Percentiles rank a stretch among this genome's conserved stretches.
These are phyloP conservation scores for Aureobasidium vineae DNA, from an alignment of 2,329 filamentous ascomycete species.

Conservation along the genomic window DNA sequence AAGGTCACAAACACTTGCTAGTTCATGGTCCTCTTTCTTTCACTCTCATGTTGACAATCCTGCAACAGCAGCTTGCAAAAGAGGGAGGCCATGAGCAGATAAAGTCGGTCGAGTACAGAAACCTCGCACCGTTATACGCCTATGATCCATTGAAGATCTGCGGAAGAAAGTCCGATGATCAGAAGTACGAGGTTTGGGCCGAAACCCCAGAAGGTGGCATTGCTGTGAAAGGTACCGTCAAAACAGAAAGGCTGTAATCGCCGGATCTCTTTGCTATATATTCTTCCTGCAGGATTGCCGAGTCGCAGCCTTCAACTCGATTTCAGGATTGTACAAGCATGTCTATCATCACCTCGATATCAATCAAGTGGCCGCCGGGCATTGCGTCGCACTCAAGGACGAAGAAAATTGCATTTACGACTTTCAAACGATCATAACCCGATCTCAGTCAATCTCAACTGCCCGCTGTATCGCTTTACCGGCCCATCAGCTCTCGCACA, in stretches of 20 bases:
- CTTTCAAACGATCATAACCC: too few relatives aligned
- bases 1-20: slow-evolving; percentile 72
- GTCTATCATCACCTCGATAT: background rate
- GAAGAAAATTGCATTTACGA: background rate
- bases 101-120: slow-evolving; percentile 68
- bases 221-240: slow-evolving; percentile 47
- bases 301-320: background rate
- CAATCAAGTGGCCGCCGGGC: background rate
- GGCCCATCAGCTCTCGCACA: too few relatives aligned
- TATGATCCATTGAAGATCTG: slow-evolving; percentile 70
- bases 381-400: background rate
- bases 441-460: background rate
- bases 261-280: background rate
- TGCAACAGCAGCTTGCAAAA: slow-evolving; percentile 55
- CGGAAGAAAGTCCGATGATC: slow-evolving; percentile 51
- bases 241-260: slow-evolving; percentile 29
- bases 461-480: background rate
- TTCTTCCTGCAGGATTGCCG: background rate
- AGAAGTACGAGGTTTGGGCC: slow-evolving; percentile 44
- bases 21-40: slow-evolving; percentile 85
- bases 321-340: background rate
- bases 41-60: slow-evolving; percentile 69
- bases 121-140: slow-evolving; percentile 77
- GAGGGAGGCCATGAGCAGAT: slow-evolving; percentile 45
- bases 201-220: slow-evolving; percentile 44